These are phyloP conservation scores for Brassica juncea DNA, from an alignment of 345 rosid genomes.

Conservation along the genomic window DNA sequence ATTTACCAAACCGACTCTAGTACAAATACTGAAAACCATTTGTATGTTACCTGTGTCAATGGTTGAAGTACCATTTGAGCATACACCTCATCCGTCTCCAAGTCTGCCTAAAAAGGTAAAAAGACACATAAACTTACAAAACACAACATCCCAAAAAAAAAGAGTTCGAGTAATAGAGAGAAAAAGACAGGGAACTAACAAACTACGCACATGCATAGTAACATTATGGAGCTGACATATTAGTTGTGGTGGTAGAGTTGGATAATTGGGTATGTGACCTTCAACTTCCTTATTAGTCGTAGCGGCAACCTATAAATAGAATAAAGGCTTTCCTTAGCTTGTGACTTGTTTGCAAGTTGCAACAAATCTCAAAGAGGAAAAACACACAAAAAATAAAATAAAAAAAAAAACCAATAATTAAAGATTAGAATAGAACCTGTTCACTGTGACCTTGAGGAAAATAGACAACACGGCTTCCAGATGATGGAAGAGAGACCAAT, in stretches of 20 bases:
- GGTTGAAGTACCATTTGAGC: slow-evolving; percentile 58
- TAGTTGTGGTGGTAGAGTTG: slow-evolving; percentile 57
- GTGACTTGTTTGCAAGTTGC: slow-evolving; percentile 1
- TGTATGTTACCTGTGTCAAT: slow-evolving; percentile 41
- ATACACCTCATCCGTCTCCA: slow-evolving; percentile 55
- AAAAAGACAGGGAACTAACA: slow-evolving; percentile 29
- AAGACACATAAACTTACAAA: slow-evolving; percentile 2
- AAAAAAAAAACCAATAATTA: not conserved
- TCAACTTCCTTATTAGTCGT: slow-evolving; percentile 60
- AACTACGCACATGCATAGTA: slow-evolving; percentile 58
- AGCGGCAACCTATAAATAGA: slow-evolving; percentile 50
- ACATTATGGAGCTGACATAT: slow-evolving; percentile 63
- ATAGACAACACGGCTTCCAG: slow-evolving; percentile 55
- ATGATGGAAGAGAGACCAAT: slow-evolving; percentile 52
- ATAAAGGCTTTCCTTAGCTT: slow-evolving; percentile 23
- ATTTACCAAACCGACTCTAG: not conserved
- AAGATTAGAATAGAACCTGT: slow-evolving; percentile 30
- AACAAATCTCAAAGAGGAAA: not conserved
- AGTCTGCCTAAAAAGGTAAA: slow-evolving; percentile 45
- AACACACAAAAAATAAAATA: not conserved
- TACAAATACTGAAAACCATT: slow-evolving; percentile 12
- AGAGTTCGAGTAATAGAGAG: not conserved
- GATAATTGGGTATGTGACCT: slow-evolving; percentile 56
- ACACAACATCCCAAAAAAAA: slow-evolving; percentile 1
- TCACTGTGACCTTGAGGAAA: slow-evolving; percentile 62